Base-by-base conservation (phyloP, 2,329 filamentous ascomycete species). In the Pseudohalonectria lignicola region DNA sequence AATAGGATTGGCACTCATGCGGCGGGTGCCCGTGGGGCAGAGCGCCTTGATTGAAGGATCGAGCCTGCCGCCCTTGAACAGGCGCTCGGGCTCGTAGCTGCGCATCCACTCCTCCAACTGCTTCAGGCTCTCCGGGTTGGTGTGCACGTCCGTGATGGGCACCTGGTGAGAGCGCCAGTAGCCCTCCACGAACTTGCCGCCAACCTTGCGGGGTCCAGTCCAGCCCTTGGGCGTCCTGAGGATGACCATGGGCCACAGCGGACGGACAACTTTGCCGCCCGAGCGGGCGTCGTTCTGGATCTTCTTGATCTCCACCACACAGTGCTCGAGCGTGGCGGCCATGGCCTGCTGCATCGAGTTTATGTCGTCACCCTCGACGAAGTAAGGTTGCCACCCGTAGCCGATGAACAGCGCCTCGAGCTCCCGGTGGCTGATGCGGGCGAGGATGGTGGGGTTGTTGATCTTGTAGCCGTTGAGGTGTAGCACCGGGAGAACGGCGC, bases 401-500 rank as follows among this genome's bases (percentile, higher is more conserved):
- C 83, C 83, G 31, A 73, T 45, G 57, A 88, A 82, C 15, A 88
- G 65, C 18, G 69, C 63, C 47, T 76, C 70, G 5, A 88, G 66
- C 59, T 88, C 83, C 44, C 82, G 74, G 54, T 86, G 81, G 31
- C 74, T 74, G 51, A 88, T 80, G 46, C 83, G 76, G 12, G 82
- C 76, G 13, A 87, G 70, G 1, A 88, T 53, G 5, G 78, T 87
- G 8, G 81, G 81, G 57, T 86, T 85, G 64, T 85, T 84, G 64
- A 87, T 87, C 66, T 88, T 88, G 69, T 87, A 88, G 34, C 83
- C 83, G 49, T 88, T 88, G 25, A 88, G 66, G 55, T 88, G 82
- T 10, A 88, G 68, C 5, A 88, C 76, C 0, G 83, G 83, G 2
- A 88, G 67, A 7, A 88, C 83, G 28, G 82, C 83, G 21, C 83